A percentile compares a stretch with the other conserved stretches of the same genome.
These are phyloP conservation scores for Candida hispaniensis DNA, from an alignment of 805 yeast genomes.

Conservation along the genomic window DNA sequence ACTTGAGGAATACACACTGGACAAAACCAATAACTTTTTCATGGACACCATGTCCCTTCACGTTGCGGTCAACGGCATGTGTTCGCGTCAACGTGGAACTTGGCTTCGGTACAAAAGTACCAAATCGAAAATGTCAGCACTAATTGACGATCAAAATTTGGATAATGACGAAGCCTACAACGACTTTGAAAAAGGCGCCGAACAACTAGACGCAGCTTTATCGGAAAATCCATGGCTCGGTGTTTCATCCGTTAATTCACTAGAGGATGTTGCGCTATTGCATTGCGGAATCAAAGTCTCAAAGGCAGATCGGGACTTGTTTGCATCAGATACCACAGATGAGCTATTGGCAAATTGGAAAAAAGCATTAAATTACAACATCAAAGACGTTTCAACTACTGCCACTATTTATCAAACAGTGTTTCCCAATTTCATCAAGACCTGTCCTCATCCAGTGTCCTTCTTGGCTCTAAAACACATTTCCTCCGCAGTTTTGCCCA, in stretches of 20 bases:
- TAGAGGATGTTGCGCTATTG: slow-evolving; percentile 66
- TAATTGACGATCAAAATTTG: slow-evolving; percentile 15
- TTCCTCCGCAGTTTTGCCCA: slow-evolving; percentile 68
- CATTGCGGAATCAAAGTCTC: slow-evolving; percentile 57
- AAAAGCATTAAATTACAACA: slow-evolving; percentile 58
- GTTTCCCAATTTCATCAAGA: slow-evolving; percentile 52
- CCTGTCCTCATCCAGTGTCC: slow-evolving; percentile 89
- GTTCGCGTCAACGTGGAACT: slow-evolving; percentile 76
- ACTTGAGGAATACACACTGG: slow-evolving; percentile 66
- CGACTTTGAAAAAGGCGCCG: slow-evolving; percentile 22
- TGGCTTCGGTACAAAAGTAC: slow-evolving; percentile 41
- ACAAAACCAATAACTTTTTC: slow-evolving; percentile 60
- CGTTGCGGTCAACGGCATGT: slow-evolving; percentile 81
- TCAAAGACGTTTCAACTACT: slow-evolving; percentile 71
- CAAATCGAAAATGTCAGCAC: slow-evolving; percentile 19
- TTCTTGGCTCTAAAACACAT: slow-evolving; percentile 75
- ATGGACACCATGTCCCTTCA: slow-evolving; percentile 91
- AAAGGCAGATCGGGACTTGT: slow-evolving; percentile 57
- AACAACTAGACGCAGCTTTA: slow-evolving; percentile 20
- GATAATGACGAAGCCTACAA: slow-evolving; percentile 12
- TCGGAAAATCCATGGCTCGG: slow-evolving; percentile 63
- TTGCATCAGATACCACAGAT: slow-evolving; percentile 49
- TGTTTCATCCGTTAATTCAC: slow-evolving; percentile 64
- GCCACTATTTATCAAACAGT: slow-evolving; percentile 55
- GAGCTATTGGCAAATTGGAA: slow-evolving; percentile 28